Conservation (phyloP, 352 stramenopile genomes). For the Sclerospora graminicola region DNA sequence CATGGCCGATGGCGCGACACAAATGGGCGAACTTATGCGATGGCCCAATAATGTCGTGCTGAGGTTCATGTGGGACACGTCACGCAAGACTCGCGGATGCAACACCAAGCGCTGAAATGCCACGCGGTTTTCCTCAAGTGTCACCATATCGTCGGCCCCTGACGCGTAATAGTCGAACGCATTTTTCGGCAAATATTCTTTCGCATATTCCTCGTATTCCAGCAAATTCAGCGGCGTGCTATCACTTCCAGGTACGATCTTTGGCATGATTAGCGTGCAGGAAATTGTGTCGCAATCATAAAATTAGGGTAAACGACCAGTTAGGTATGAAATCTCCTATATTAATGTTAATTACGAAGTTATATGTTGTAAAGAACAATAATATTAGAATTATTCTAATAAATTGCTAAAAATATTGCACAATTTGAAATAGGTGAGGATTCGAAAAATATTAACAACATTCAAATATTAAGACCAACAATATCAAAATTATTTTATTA, state of each 20-base stretch:
- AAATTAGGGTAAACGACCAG: no score
- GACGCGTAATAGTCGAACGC: constrained; percentile 89
- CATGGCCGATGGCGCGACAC: constrained; percentile 86
- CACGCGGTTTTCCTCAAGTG: constrained; percentile 64
- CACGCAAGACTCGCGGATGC: constrained; percentile 89
- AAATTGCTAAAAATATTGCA: no score
- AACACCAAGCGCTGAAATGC: constrained; percentile 91
- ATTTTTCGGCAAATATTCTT: constrained; percentile 87
- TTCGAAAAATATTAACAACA: no score
- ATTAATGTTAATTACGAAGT: no score
- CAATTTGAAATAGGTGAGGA: no score
- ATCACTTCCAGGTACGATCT: constrained; percentile 69
- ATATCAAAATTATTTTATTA: no score
- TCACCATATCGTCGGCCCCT: constrained; percentile 89
- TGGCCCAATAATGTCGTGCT: constrained; percentile 88
- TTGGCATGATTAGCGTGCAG: constrained; percentile 31
- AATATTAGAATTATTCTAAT: no score
- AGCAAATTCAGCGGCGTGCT: constrained; percentile 78
- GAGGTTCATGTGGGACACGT: constrained; percentile 89
- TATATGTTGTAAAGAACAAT: no score
- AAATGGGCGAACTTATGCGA: constrained; percentile 88
- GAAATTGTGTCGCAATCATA: no score
- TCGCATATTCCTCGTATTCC: constrained; percentile 85
- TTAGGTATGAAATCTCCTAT: no score
- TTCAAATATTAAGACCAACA: no score